A percentile compares a stretch with the other conserved stretches of the same genome.
These are phyloP conservation scores for Neurospora tetrasperma DNA, from an alignment of 495 filamentous ascomycete species.

Conservation along the genomic window DNA sequence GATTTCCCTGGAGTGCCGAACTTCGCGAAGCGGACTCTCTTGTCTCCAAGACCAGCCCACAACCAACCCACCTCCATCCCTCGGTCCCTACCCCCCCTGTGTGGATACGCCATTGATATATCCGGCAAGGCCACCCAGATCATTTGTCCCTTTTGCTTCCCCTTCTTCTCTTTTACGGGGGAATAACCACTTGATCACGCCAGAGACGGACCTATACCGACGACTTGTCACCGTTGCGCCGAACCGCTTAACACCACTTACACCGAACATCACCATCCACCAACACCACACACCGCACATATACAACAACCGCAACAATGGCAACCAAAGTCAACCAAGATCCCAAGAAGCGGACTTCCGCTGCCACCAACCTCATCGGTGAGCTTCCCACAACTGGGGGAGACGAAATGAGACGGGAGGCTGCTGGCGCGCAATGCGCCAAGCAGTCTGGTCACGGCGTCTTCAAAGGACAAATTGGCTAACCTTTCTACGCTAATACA, in stretches of 20 bases:
- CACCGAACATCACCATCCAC: neutral
- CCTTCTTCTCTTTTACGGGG: neutral
- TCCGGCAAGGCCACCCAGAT: neutral
- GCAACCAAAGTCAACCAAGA: slow-evolving; percentile 44
- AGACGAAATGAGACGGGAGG: neutral
- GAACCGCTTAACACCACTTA: neutral
- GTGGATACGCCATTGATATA: neutral
- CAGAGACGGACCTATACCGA: neutral
- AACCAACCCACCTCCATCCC: neutral
- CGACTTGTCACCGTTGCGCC: neutral
- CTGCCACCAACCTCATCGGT: slow-evolving; percentile 93
- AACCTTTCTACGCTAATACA: slow-evolving; percentile 25
- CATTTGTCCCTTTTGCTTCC: neutral
- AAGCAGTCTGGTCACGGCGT: neutral
- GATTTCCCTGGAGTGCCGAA: neutral
- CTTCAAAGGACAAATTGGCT: slow-evolving; percentile 12
- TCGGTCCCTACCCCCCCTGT: neutral
- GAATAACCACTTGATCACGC: neutral
- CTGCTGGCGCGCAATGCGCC: neutral
- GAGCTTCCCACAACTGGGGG: slow-evolving; percentile 16
- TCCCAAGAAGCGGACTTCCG: slow-evolving; percentile 70
- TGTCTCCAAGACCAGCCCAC: neutral
- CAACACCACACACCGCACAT: neutral
- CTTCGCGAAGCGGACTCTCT: neutral
- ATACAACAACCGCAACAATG: slow-evolving; percentile 17